phyloP scores from a whole-genome alignment of 1,139 yeast species.

The Wickerhamomyces sp. region DNA sequence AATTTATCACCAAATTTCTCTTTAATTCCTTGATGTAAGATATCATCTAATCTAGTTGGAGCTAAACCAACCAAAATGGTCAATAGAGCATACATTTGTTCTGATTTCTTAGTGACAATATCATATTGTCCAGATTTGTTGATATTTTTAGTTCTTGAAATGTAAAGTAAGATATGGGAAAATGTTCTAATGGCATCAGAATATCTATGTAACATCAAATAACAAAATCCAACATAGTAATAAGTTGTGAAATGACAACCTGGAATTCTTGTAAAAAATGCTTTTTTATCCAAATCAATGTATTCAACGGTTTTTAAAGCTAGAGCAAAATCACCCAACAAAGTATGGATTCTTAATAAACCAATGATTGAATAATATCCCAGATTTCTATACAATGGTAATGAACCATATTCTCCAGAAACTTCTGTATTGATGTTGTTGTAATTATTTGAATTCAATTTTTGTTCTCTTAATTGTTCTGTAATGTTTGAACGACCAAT shows the following conservation, averaged over 20 bases:
- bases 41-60: conserved; percentile 43
- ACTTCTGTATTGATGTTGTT: conserved; percentile 22
- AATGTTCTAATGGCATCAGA: conserved; percentile 45
- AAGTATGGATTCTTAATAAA: conserved; percentile 41
- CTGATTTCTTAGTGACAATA: conserved; percentile 41
- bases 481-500: conserved; percentile 38
- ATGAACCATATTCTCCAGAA: conserved; percentile 40
- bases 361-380: conserved; percentile 48
- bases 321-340: conserved; percentile 42
- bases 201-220: conserved; percentile 44
- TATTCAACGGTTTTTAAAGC: conserved; percentile 44
- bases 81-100: conserved; percentile 45
- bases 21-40: conserved; percentile 35
- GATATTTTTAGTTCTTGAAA: conserved; percentile 41
- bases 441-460: conserved; percentile 26
- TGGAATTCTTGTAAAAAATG: conserved; percentile 39
- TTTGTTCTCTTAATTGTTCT: conserved; percentile 37
- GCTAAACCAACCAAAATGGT: conserved; percentile 41
- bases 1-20: conserved; percentile 44
- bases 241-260: conserved; percentile 45
- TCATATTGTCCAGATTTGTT: conserved; percentile 41
- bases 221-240: conserved; percentile 46
- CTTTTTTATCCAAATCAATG: conserved; percentile 40
- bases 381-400: conserved; percentile 37
- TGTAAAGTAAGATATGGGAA: conserved; percentile 40